Percentiles rank a stretch among this genome's conserved stretches.
phyloP scores from a whole-genome alignment of 129 eudicot genomes.

The Oenanthe sinensis region DNA sequence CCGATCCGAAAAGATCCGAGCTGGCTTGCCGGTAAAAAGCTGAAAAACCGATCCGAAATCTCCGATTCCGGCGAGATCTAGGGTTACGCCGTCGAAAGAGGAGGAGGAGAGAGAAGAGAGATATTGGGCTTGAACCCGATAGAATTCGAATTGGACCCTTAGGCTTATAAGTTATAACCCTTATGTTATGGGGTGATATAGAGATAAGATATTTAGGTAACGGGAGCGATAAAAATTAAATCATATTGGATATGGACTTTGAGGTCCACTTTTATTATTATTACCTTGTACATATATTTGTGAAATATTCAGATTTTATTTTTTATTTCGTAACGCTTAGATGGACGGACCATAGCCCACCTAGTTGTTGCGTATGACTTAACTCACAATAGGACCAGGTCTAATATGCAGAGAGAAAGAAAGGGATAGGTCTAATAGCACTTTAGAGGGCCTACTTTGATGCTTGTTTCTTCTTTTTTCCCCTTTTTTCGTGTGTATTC shows the following conservation, averaged over 20 bases:
- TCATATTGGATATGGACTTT: constrained; percentile 1
- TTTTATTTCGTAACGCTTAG: neutral
- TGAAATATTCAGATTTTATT: neutral
- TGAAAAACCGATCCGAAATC: neutral
- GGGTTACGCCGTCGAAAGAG: constrained; percentile 1
- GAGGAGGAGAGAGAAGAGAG: neutral
- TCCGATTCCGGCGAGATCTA: constrained; percentile 1
- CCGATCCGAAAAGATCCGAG: neutral
- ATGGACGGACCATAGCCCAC: constrained; percentile 8
- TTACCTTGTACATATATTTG: neutral
- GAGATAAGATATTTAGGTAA: neutral
- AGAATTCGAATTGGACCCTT: neutral
- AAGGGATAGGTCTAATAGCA: neutral
- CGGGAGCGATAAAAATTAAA: neutral
- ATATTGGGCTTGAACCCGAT: constrained; percentile 8
- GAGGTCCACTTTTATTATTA: constrained; percentile 6
- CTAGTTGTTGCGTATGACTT: neutral
- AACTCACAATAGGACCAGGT: neutral
- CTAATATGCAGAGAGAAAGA: neutral
- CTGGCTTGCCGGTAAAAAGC: neutral
- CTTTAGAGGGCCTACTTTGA: constrained; percentile 1
- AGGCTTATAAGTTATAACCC: neutral
- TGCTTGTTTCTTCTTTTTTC: neutral
- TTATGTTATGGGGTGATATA: neutral
- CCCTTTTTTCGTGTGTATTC: neutral